phyloP scores from a whole-genome alignment of 441 rosid species.

The Syzygium syzygioides region DNA sequence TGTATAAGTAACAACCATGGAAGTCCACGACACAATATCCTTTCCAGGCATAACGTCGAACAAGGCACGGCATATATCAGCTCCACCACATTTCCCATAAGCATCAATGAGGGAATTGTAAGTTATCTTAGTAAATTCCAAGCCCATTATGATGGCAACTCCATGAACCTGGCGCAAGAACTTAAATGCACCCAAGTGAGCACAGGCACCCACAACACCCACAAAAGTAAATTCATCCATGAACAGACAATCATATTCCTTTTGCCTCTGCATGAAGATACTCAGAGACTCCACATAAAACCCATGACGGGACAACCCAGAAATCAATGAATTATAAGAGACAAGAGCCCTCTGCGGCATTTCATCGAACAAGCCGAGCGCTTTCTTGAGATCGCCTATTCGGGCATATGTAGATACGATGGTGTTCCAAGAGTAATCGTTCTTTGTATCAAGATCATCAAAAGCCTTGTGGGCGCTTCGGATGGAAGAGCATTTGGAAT shows the following conservation, averaged over 20 bases:
- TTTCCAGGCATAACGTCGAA: no score
- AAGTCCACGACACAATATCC: constrained; percentile 25
- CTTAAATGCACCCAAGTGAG: constrained; percentile 16
- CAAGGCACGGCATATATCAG: no score
- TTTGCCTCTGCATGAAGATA: constrained; percentile 19
- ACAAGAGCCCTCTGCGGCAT: constrained; percentile 31
- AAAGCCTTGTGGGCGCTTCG: constrained; percentile 18
- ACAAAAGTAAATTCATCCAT: constrained; percentile 25
- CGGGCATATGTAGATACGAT: background rate
- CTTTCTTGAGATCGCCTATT: constrained; percentile 17
- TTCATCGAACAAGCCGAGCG: constrained; percentile 30
- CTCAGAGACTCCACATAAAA: constrained; percentile 12
- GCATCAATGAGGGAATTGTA: constrained; percentile 31
- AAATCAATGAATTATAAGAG: constrained; percentile 32
- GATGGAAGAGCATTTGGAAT: constrained; percentile 24
- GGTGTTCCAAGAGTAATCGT: constrained; percentile 14
- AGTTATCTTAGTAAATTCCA: constrained; percentile 21
- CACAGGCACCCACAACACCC: constrained; percentile 27
- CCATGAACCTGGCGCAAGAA: constrained; percentile 30
- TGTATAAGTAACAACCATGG: constrained; percentile 30
- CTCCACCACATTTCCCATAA: background rate
- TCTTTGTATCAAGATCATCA: constrained; percentile 24
- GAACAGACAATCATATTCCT: constrained; percentile 1
- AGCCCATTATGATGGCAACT: constrained; percentile 17
- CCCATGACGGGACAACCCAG: constrained; percentile 31